A percentile compares a stretch with the other conserved stretches of the same genome.
Conservation (phyloP, 2,329 filamentous ascomycete species). For the Dactylellina leptospora region DNA sequence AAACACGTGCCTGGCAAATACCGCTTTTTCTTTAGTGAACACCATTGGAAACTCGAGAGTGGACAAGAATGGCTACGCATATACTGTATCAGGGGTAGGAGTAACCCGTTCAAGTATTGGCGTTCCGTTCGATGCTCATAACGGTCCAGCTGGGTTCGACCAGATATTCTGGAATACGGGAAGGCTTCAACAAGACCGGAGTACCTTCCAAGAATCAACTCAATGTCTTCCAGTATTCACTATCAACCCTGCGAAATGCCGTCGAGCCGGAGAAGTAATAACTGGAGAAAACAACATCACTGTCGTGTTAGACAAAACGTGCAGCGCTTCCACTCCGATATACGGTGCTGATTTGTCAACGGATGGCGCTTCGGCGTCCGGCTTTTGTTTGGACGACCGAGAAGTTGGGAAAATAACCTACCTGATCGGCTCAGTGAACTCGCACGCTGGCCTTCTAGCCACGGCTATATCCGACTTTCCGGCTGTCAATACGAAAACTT, state of each 20-base stretch:
- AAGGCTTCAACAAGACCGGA: conserved; percentile 23
- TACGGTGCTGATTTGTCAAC: conserved; percentile 32
- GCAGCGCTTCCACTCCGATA: conserved; percentile 47
- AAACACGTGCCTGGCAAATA: conserved; percentile 41
- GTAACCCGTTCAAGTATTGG: conserved; percentile 47
- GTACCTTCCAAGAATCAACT: conserved; percentile 30
- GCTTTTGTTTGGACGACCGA: conserved; percentile 19
- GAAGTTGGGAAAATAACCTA: conserved; percentile 38
- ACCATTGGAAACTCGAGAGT: conserved; percentile 27
- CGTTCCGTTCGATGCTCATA: conserved; percentile 39
- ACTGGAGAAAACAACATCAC: conserved; percentile 39
- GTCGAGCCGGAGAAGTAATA: conserved; percentile 23
- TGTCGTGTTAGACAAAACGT: conserved; percentile 29
- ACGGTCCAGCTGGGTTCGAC: conserved; percentile 41
- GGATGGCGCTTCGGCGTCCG: conserved; percentile 43
- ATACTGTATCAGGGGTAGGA: conserved; percentile 32
- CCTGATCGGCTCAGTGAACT: conserved; percentile 41
- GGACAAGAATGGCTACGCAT: conserved; percentile 39
- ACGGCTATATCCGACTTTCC: conserved; percentile 31
- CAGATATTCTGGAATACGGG: conserved; percentile 41
- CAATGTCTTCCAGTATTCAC: conserved; percentile 48
- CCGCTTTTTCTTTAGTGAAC: conserved; percentile 35
- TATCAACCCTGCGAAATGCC: conserved; percentile 40
- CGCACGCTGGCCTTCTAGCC: conserved; percentile 34
- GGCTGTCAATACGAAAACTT: conserved; percentile 32